A percentile compares a stretch with the other conserved stretches of the same genome.
phyloP scores from a whole-genome alignment of 2,329 filamentous ascomycete genomes.

The Calonectria montana region DNA sequence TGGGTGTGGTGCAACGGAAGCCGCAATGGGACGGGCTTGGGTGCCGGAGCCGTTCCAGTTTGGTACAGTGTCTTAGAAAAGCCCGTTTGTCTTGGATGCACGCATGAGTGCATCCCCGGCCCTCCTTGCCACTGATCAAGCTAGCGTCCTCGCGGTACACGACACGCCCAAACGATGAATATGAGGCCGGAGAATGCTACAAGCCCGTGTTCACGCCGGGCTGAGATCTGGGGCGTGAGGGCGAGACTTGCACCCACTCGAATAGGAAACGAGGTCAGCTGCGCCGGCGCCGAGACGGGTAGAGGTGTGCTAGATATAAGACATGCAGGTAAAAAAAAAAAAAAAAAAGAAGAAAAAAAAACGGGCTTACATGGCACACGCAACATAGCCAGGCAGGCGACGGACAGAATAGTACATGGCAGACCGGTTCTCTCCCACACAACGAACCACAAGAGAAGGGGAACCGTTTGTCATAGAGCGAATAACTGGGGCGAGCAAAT shows the following conservation, averaged over 20 bases:
- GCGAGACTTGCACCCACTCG: neutral
- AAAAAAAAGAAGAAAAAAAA: no score
- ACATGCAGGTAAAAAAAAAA: constrained; percentile 14
- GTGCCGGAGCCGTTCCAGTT: constrained; percentile 38
- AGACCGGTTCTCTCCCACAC: neutral
- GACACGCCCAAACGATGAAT: neutral
- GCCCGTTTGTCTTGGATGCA: constrained; percentile 36
- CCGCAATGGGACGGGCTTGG: constrained; percentile 36
- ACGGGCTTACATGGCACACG: neutral
- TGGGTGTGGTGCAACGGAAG: constrained; percentile 35
- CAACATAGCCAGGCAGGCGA: neutral
- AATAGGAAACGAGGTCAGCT: constrained; percentile 18
- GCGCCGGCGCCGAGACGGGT: neutral
- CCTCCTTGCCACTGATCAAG: constrained; percentile 28
- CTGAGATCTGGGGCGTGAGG: constrained; percentile 7
- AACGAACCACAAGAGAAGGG: neutral
- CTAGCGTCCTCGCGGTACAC: constrained; percentile 29
- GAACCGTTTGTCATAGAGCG: neutral
- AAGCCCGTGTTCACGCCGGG: neutral
- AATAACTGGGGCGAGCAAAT: neutral
- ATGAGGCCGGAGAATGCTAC: neutral
- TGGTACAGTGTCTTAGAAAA: constrained; percentile 41
- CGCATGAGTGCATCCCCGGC: constrained; percentile 19
- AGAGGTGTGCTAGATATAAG: constrained; percentile 17
- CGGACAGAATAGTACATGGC: neutral